Evolutionary conservation across 2,329 filamentous ascomycete genomes (phyloP), one percentile per base, ranked within the genome.

Genomic region (Xylariaceae sp.): DNA sequence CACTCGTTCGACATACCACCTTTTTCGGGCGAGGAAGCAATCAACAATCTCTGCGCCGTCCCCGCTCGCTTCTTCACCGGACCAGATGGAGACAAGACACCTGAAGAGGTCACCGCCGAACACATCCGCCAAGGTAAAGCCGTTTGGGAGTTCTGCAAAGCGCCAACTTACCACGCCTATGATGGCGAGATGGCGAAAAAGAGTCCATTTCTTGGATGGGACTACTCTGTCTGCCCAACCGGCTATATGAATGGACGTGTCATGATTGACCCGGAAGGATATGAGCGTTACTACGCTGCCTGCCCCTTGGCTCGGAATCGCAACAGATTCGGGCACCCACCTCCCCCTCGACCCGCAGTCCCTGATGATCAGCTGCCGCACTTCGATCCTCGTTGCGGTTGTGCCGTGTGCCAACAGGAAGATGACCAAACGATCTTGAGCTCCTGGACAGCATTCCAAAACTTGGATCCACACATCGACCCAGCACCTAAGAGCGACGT

Each of bases 61-160:
- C 75, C 75, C 1, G 72, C 66, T 6, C 54, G 58, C 1, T 76
- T 73, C 59, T 73, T 73, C 63, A 65, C 59, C 1, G 71, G 72
- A 3, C 61, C 68, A 22, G 54, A 70, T 2, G 57, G 59, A 4
- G 58, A 57, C 12, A 55, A 58, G 56, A 56, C 51, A 1, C 66
- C 61, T 6, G 41, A 57, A 10, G 56, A 65, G 4, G 68, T 70
- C 57, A 60, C 62, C 6, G 62, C 70, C 52, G 68, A 67, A 56
- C 68, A 69, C 43, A 63, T 75, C 46, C 59, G 59, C 19, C 62
- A 75, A 11, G 75, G 75, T 9, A 71, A 66, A 58, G 42, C 67
- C n/a, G 74, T 70, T 61, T 78, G 75, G 75, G 70, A 75, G 14
- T 67, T 78, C 6, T 63, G 71, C 19, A 71, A 76, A 55, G 64